Evolutionary conservation across 176 grass and related monocot species (phyloP).

Genomic region (Oryza nivara): DNA sequence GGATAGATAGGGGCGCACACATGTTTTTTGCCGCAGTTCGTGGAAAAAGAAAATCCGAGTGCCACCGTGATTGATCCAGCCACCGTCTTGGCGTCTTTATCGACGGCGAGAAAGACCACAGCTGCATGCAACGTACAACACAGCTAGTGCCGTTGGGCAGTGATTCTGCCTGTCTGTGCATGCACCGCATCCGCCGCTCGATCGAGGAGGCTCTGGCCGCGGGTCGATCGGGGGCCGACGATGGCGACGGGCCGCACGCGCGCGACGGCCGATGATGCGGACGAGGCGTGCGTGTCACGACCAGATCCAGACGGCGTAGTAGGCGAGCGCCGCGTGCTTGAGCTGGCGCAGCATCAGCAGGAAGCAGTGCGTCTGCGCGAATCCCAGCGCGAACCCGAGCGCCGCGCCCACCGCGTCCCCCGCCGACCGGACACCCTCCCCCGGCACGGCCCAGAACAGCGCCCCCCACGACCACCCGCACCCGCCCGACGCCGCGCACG

Average conservation of each 20-base stretch:
- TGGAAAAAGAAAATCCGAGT: neutral
- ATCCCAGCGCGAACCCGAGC: slow-evolving; percentile 1
- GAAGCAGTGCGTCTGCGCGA: slow-evolving; percentile 31
- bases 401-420: neutral
- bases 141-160: neutral
- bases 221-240: no score
- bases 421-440: slow-evolving; percentile 14
- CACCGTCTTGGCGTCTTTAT: slow-evolving; percentile 1
- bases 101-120: neutral
- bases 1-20: neutral
- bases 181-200: neutral
- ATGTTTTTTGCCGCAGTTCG: neutral
- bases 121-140: neutral
- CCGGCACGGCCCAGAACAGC: slow-evolving; percentile 26
- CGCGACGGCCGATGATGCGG: neutral
- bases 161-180: neutral
- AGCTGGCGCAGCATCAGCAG: slow-evolving; percentile 47
- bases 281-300: slow-evolving; percentile 22
- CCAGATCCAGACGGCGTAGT: slow-evolving; percentile 44
- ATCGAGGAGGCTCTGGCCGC: no score
- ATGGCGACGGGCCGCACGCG: neutral
- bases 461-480: slow-evolving; percentile 44
- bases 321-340: slow-evolving; percentile 30
- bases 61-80: neutral
- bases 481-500: slow-evolving; percentile 34